Evolutionary conservation across 306 rosid genomes (phyloP).

Genomic region (Malus asiatica): DNA sequence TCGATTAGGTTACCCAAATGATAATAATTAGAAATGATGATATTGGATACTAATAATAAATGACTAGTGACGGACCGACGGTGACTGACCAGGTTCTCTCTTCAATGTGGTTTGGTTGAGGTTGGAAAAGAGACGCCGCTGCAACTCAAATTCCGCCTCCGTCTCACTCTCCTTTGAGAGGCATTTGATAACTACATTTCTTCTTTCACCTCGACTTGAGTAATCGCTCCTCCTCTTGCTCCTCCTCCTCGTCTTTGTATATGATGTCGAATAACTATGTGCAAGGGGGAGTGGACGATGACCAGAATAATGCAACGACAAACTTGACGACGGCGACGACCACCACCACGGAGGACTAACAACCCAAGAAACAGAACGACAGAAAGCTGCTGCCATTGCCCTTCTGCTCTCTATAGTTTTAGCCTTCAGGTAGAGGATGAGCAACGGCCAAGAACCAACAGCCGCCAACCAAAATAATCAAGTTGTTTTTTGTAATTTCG

Average conservation of each 20-base stretch:
- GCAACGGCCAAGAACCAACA: too few relatives aligned
- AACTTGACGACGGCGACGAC: background rate
- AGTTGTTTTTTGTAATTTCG: too few relatives aligned
- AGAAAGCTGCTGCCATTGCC: background rate
- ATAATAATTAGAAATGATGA: background rate
- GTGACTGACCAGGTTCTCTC: constrained; percentile 65
- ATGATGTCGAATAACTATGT: too few relatives aligned
- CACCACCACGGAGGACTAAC: background rate
- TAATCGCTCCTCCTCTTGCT: background rate
- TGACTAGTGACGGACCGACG: background rate
- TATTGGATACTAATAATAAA: background rate
- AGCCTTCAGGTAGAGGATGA: background rate
- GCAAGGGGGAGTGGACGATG: background rate
- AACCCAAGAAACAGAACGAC: background rate
- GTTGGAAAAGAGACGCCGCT: constrained; percentile 56
- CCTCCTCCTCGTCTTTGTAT: background rate
- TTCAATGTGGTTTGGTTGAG: constrained; percentile 59
- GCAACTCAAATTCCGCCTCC: constrained; percentile 22
- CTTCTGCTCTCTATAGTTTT: background rate
- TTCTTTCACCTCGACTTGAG: constrained; percentile 11
- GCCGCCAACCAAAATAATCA: too few relatives aligned
- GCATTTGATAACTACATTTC: constrained; percentile 20
- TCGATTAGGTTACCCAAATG: background rate
- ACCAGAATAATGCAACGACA: background rate
- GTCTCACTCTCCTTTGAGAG: background rate